Conservation (phyloP, 2,329 filamentous ascomycete species). For the Byssoonygena ceratinophila region DNA sequence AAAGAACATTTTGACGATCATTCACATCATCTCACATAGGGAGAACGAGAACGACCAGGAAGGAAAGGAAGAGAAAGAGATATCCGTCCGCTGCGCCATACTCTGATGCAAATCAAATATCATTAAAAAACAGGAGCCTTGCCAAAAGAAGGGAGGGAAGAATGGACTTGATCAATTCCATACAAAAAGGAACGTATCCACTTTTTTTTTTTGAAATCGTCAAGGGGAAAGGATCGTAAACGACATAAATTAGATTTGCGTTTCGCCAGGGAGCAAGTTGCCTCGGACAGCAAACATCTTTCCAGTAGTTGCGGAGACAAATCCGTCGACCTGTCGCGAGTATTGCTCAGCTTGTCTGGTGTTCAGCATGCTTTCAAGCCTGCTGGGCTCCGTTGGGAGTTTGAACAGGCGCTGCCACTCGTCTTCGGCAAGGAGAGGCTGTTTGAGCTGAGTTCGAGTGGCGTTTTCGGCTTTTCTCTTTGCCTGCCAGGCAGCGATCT, state of each 20-base stretch:
- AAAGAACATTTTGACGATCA: slow-evolving; percentile 4
- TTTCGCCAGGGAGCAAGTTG: slow-evolving; percentile 51
- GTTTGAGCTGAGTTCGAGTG: slow-evolving; percentile 72
- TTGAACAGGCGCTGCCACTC: slow-evolving; percentile 99
- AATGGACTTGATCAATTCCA: slow-evolving; percentile 6
- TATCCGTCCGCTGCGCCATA: slow-evolving; percentile 16
- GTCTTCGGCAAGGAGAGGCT: slow-evolving; percentile 79
- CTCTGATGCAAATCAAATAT: slow-evolving; percentile 12
- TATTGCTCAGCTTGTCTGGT: slow-evolving; percentile 96
- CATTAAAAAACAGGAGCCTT: slow-evolving; percentile 3
- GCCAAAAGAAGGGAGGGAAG: not conserved
- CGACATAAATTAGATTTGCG: slow-evolving; percentile 21
- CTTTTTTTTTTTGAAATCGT: slow-evolving; percentile 3
- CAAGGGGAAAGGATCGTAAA: slow-evolving; percentile 7
- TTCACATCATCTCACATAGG: slow-evolving; percentile 10
- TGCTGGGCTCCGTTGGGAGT: slow-evolving; percentile 85
- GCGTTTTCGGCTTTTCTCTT: slow-evolving; percentile 97
- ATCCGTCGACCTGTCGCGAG: slow-evolving; percentile 90
- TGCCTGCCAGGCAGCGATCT: slow-evolving; percentile 91
- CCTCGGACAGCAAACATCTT: slow-evolving; percentile 97
- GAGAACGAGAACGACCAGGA: not conserved
- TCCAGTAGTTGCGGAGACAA: slow-evolving; percentile 77
- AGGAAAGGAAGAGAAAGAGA: not conserved
- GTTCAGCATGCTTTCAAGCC: slow-evolving; percentile 88
- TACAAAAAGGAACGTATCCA: slow-evolving; percentile 3